Conservation (phyloP, 257 asterid genomes). For the Lantana camara region DNA sequence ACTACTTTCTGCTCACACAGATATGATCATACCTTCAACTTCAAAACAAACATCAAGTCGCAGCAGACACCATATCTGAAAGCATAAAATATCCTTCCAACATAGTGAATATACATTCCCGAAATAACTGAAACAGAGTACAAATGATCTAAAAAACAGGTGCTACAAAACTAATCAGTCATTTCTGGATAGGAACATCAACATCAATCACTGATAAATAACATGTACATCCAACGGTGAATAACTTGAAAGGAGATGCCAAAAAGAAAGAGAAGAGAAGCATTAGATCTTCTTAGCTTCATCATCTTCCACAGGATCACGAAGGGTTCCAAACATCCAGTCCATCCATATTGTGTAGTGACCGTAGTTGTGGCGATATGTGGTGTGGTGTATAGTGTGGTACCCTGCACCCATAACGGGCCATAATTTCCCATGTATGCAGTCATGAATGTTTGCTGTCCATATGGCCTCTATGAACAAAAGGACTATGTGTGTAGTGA, state of each 20-base stretch:
- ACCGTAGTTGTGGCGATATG: conserved; percentile 92
- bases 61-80: background rate
- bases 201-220: background rate
- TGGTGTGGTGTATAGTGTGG: conserved; percentile 98
- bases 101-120: background rate
- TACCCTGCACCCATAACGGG: conserved; percentile 99
- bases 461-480: conserved; percentile 80
- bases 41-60: background rate
- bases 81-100: conserved; percentile 1
- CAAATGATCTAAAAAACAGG: background rate
- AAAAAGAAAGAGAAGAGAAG: background rate
- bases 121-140: conserved; percentile 7
- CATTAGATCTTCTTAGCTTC: conserved; percentile 60
- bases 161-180: too few species aligned
- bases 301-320: conserved; percentile 73
- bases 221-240: conserved; percentile 30
- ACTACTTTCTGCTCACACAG: too few species aligned
- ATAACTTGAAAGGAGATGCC: conserved; percentile 9
- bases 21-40: too few species aligned
- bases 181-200: too few species aligned
- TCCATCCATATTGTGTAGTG: conserved; percentile 98
- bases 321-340: conserved; percentile 98
- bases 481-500: conserved; percentile 74
- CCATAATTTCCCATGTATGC: conserved; percentile 88
- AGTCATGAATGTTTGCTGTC: conserved; percentile 96